These are phyloP conservation scores for Neurospora tetrasperma DNA, from an alignment of 495 filamentous ascomycete species.

Conservation along the genomic window DNA sequence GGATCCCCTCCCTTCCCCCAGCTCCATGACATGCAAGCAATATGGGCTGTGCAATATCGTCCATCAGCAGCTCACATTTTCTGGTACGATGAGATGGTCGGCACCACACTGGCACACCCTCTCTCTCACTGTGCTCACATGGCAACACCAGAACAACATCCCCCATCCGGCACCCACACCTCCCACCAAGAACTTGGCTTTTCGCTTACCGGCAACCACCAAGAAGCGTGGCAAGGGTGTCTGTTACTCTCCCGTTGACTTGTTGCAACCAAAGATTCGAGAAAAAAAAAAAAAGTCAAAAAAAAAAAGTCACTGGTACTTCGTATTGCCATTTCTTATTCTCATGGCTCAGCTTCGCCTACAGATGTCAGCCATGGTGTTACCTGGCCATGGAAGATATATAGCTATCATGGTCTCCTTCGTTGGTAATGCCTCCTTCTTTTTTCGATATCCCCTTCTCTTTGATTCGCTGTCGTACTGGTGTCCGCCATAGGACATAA, in stretches of 20 bases:
- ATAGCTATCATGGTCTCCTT: not conserved
- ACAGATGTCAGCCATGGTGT: not conserved
- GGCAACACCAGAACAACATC: not conserved
- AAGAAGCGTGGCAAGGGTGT: not conserved
- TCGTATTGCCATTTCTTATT: not conserved
- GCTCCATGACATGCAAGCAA: not conserved
- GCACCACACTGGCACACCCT: not conserved
- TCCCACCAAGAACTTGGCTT: not conserved
- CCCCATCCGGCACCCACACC: not conserved
- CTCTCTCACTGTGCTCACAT: not conserved
- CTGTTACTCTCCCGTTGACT: not conserved
- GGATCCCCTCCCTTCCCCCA: not conserved
- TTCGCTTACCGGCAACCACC: not conserved
- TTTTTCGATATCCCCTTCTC: not conserved
- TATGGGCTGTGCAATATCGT: not conserved
- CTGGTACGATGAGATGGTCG: not conserved
- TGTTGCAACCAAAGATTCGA: not conserved
- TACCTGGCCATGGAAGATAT: not conserved
- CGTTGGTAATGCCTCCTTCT: not conserved
- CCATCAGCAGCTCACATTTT: not conserved
- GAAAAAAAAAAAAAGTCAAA: too few species aligned
- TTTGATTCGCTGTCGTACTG: slow-evolving; percentile 5
- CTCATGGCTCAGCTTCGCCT: not conserved
- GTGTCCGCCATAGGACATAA: slow-evolving; percentile 5
- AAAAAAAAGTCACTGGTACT: not conserved